phyloP scores from a whole-genome alignment of 2,329 filamentous ascomycete genomes.

The Epichloe amarillans region DNA sequence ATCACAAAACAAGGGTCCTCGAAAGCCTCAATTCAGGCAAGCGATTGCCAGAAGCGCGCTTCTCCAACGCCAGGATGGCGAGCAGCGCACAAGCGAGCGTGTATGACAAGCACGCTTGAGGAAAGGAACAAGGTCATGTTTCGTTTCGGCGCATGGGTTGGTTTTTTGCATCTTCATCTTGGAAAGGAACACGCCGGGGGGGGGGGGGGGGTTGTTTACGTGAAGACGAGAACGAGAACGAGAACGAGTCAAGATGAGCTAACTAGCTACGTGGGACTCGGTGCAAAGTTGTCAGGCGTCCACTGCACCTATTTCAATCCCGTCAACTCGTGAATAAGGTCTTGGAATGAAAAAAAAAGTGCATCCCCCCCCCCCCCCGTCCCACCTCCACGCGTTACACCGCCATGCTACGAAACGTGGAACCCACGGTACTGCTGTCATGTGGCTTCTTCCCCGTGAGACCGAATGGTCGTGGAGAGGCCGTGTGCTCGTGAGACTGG shows the following conservation, averaged over 20 bases:
- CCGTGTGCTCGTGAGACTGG: background rate
- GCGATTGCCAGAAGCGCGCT: conserved; percentile 61
- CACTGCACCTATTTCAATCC: too few species aligned
- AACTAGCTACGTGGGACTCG: too few species aligned
- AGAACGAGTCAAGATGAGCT: too few species aligned
- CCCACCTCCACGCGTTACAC: background rate
- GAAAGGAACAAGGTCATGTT: background rate
- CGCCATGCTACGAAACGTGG: background rate
- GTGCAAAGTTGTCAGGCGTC: too few species aligned
- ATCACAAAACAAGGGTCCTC: conserved; percentile 46
- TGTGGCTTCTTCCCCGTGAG: background rate
- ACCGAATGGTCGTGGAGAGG: background rate
- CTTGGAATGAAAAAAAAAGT: too few species aligned
- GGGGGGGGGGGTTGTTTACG: too few species aligned
- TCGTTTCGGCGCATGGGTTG: background rate
- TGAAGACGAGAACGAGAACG: too few species aligned
- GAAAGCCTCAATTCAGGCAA: conserved; percentile 68
- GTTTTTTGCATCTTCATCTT: too few species aligned
- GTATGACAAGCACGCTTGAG: conserved; percentile 19
- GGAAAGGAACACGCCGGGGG: too few species aligned
- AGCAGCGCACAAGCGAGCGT: conserved; percentile 52
- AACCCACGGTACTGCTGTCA: background rate
- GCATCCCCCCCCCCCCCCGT: too few species aligned
- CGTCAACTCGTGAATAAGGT: too few species aligned
- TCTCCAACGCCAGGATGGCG: conserved; percentile 49